Percentiles rank a stretch among this genome's conserved stretches.
Evolutionary conservation across 1,284 basidiomycete genomes (phyloP).

Genomic region (Bondarzewia mesenterica): DNA sequence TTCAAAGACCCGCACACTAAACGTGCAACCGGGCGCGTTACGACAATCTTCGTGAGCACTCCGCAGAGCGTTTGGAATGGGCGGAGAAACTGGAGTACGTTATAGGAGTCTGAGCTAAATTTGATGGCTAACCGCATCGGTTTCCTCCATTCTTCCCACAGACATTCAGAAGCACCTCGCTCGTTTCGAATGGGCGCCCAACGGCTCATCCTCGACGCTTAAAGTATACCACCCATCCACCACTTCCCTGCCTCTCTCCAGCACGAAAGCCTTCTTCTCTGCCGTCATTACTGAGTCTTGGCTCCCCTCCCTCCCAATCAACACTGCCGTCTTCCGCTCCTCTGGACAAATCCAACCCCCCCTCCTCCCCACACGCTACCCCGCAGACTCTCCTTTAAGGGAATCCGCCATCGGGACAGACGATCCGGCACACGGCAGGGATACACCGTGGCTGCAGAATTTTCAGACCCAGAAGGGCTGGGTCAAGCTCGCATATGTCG

Average conservation of each 20-base stretch:
- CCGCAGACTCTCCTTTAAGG: background rate
- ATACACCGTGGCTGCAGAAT: background rate
- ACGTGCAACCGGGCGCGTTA: slow-evolving; percentile 3
- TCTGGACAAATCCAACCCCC: background rate
- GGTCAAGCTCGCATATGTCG: background rate
- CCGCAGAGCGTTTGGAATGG: slow-evolving; percentile 9
- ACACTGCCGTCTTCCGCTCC: background rate
- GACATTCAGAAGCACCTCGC: slow-evolving; percentile 11
- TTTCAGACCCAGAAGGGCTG: background rate
- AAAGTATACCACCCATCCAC: no score
- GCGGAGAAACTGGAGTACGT: slow-evolving; percentile 11
- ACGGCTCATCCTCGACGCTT: no score
- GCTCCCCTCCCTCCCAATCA: background rate
- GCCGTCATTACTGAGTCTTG: background rate
- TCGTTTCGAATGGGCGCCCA: slow-evolving; percentile 6
- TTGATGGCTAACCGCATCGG: no score
- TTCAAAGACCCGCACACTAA: slow-evolving; percentile 5
- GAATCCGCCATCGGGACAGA: background rate
- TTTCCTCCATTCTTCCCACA: no score
- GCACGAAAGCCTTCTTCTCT: no score
- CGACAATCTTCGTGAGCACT: slow-evolving; percentile 11
- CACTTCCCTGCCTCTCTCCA: no score
- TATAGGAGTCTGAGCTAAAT: no score
- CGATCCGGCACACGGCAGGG: background rate
- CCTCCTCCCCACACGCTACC: background rate